These are phyloP conservation scores for Phoma herbarum DNA, from an alignment of 2,329 filamentous ascomycete species.

Conservation along the genomic window DNA sequence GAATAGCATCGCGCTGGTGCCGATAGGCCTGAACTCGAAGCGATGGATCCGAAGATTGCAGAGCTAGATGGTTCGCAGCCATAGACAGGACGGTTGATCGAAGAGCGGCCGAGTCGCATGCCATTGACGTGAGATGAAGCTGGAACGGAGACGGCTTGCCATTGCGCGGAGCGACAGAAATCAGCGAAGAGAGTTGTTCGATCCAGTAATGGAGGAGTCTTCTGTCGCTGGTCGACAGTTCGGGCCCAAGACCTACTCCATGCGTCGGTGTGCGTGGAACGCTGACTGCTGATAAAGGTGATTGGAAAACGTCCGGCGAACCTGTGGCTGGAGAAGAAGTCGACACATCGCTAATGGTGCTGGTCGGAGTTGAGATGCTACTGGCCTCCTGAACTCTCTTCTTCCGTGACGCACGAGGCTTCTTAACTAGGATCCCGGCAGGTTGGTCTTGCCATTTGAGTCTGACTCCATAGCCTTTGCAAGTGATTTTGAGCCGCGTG, in stretches of 20 bases:
- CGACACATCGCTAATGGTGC: slow-evolving; percentile 27
- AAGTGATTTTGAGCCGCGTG: slow-evolving; percentile 38
- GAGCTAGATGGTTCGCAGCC: slow-evolving; percentile 42
- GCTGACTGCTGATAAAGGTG: slow-evolving; percentile 22
- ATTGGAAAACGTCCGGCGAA: slow-evolving; percentile 9
- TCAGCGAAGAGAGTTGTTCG: slow-evolving; percentile 35
- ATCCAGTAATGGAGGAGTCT: slow-evolving; percentile 43
- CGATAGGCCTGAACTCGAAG: slow-evolving; percentile 38
- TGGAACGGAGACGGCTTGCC: slow-evolving; percentile 37
- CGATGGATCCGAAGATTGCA: slow-evolving; percentile 30
- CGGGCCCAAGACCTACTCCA: slow-evolving; percentile 16
- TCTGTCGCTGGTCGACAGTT: slow-evolving; percentile 31
- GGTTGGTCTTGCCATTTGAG: slow-evolving; percentile 41
- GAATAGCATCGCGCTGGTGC: slow-evolving; percentile 42
- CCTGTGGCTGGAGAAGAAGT: slow-evolving; percentile 15
- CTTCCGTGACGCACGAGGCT: slow-evolving; percentile 28
- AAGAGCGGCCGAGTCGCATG: slow-evolving; percentile 35
- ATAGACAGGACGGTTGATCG: slow-evolving; percentile 45
- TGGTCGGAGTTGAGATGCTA: slow-evolving; percentile 25
- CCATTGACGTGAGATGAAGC: slow-evolving; percentile 41
- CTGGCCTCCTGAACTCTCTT: slow-evolving; percentile 20
- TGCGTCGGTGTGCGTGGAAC: slow-evolving; percentile 17
- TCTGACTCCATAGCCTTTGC: slow-evolving; percentile 43
- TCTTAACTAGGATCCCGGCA: slow-evolving; percentile 22
- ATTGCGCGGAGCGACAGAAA: slow-evolving; percentile 37